Percentiles rank a stretch among this genome's conserved stretches.
Conservation (phyloP, 208 protist species). For the Crithidia mellificae region DNA sequence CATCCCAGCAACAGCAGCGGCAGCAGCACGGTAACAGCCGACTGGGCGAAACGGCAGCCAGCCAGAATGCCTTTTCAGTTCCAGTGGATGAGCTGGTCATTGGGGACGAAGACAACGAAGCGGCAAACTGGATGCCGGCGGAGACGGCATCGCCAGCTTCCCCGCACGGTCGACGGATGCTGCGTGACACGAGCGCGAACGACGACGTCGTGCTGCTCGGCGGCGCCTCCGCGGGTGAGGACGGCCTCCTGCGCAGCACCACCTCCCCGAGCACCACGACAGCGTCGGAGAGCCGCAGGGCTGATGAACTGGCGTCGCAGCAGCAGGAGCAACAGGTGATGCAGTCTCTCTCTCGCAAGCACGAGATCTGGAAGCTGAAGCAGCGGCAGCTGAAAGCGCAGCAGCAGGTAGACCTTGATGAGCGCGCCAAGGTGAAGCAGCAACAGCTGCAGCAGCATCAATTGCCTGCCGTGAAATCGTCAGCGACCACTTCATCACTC, state of each 20-base stretch:
- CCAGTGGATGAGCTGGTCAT: conserved; percentile 65
- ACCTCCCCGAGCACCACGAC: neutral
- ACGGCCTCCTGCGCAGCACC: neutral
- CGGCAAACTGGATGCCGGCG: conserved; percentile 42
- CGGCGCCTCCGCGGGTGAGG: conserved; percentile 25
- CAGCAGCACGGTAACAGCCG: too few species aligned
- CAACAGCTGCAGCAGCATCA: neutral
- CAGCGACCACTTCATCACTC: neutral
- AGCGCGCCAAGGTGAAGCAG: conserved; percentile 25
- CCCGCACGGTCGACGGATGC: conserved; percentile 26
- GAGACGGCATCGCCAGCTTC: conserved; percentile 19
- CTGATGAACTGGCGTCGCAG: neutral
- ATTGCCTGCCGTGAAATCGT: neutral
- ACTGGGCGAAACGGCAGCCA: neutral
- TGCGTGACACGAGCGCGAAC: conserved; percentile 17
- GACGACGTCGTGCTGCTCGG: conserved; percentile 29
- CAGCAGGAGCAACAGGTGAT: conserved; percentile 32
- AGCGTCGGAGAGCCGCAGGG: conserved; percentile 13
- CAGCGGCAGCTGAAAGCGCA: conserved; percentile 58
- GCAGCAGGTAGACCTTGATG: conserved; percentile 32
- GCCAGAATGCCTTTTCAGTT: conserved; percentile 14
- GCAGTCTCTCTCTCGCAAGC: conserved; percentile 58
- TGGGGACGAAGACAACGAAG: conserved; percentile 54
- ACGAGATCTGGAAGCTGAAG: conserved; percentile 80
- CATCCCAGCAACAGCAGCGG: neutral